Conservation (phyloP, 1,284 basidiomycete species). For the Cryptococcus depauperatus region DNA sequence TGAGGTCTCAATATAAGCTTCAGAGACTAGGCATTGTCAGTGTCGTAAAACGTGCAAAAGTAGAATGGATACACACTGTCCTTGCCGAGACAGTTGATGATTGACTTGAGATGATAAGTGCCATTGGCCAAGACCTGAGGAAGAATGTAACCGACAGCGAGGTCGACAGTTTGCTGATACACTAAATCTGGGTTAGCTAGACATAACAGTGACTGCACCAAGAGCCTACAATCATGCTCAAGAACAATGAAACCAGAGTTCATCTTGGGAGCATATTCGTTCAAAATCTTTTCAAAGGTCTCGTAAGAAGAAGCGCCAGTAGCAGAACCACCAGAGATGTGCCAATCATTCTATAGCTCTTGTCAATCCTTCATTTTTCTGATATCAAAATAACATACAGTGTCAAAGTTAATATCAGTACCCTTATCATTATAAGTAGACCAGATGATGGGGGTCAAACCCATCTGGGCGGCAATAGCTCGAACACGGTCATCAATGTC, state of each 20-base stretch:
- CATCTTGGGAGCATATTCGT: constrained; percentile 36
- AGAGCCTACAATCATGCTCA: not conserved
- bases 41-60: not conserved
- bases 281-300: constrained; percentile 46
- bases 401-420: constrained; percentile 59
- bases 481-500: constrained; percentile 77
- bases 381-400: constrained; percentile 46
- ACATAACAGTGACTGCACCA: not conserved
- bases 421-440: constrained; percentile 27
- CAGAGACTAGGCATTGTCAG: constrained; percentile 20
- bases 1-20: constrained; percentile 46
- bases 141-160: constrained; percentile 80
- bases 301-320: constrained; percentile 54
- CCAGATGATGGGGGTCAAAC: constrained; percentile 44
- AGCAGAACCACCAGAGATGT: constrained; percentile 62
- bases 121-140: constrained; percentile 59
- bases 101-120: constrained; percentile 47
- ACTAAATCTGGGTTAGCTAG: constrained; percentile 33
- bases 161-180: constrained; percentile 74
- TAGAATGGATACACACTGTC: constrained; percentile 34
- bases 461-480: constrained; percentile 55
- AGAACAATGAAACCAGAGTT: constrained; percentile 66
- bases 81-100: constrained; percentile 60
- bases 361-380: not conserved
- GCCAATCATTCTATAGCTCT: constrained; percentile 61